Evolutionary conservation across 805 yeast species (phyloP), one percentile per base, ranked within the genome.

Genomic region (Isabelozyma rhagii): DNA sequence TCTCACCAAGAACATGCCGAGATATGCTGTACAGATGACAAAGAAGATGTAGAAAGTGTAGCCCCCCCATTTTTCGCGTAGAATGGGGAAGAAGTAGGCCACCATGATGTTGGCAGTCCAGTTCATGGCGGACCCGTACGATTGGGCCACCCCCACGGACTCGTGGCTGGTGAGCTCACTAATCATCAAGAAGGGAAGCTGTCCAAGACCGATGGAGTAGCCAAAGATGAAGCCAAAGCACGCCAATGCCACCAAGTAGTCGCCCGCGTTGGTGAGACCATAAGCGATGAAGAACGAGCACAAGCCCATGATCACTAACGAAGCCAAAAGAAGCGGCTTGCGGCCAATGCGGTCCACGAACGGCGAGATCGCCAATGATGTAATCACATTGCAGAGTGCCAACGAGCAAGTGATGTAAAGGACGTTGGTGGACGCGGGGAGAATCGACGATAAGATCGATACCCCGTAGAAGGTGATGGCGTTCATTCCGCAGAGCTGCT

Each of bases 391-490:
- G 13, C 85, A 75, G 1, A 84, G 56, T 1, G 97, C 87, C 41
- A 94, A 83, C 39, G 82, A 64, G 55, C 92, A 83, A 56, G 91
- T 91, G 56, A 91, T 79, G 8, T 77, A 58, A 2, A 85, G 78
- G 1, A 96, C 84, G 47, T 81, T 75, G 4, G 50, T 64, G 5
- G 63, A 65, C 25, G 77, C 67, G 1, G 97, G 97, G 49, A 89
- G 75, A 4, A 87, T 69, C 8, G 79, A 72, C 25, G 83, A 73
- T 47, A 93, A 73, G 4, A 92, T 85, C 14, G 86, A 79, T 6
- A 90, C 97, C 9, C 98, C 98, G 66, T 92, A 93, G 62, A 90
- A 89, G 13, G 91, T 83, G 49, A 93, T 89, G 0, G 96, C 82
- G 64, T 94, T 94, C 67, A 93, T 88, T 29, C 99, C 99, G 55